Base-by-base conservation (phyloP, 805 yeast genomes). In the Kuraishia floccosa region DNA sequence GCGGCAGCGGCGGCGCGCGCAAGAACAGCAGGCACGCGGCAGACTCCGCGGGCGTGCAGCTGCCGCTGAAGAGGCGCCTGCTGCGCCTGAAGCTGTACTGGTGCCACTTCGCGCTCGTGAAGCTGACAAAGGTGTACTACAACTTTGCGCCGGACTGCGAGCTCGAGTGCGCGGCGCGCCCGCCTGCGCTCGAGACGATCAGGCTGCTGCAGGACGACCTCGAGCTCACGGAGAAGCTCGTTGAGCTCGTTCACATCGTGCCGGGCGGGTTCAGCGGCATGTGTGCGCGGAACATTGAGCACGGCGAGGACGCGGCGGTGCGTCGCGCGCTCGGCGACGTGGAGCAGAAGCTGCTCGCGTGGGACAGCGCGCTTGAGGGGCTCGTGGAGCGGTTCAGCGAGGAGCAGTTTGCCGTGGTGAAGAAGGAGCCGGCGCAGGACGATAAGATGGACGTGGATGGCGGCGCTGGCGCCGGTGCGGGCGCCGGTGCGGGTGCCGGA, bases 41-140 rank as follows among this genome's bases (percentile, higher is more conserved):
- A n/a, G n/a, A n/a, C n/a, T 14, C 17, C 27, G 17, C 14, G n/a
- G 5, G 14, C 16, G 9, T 14, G n/a, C 16, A 20, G 21, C 27
- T 39, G 6, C 33, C 41, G 2, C 47, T 47, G 26, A 32, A 45
- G 10, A 34, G 38, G 21, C 47, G 42, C 33, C 43, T 47, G 29
- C 55, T 47, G 30, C 46, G 68, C 38, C 42, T 63, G 24, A 63
- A 60, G 34, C 38, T 65, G 7, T 65, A 54, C 36, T 65, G 72
- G 72, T 54, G 60, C 34, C 57, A 50, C 35, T 50, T 51, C 24
- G 52, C 60, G n/a, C 40, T 63, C 17, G 33, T 43, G 2, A 41
- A 50, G 25, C 37, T 53, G 28, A 41, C 50, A 24, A 43, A 54
- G 37, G 39, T 50, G 6, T 42, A 42, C 25, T 54, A 46, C 32